Evolutionary conservation across 306 rosid species (phyloP), one percentile per base, ranked within the genome.

Genomic region (Cercis canadensis): DNA sequence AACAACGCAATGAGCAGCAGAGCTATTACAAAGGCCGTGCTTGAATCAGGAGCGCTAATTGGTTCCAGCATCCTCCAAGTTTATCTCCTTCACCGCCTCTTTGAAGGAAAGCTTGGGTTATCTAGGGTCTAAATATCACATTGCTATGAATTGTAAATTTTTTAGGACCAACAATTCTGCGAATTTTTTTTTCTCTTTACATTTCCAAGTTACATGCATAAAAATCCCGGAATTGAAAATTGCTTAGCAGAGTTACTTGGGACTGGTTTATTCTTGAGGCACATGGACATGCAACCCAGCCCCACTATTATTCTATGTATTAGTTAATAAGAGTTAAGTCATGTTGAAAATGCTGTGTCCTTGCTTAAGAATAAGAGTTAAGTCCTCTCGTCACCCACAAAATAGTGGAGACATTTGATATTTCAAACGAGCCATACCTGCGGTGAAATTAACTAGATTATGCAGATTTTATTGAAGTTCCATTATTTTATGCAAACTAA

Each of bases 21-120:
- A 69, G 85, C 92, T 3, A 8, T 90, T 57, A 86, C 87, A 69
- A 87, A 90, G 81, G 92, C 89, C 39, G n/a, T 83, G 36, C 75
- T 87, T 31, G 91, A 85, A 70, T 83, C 90, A 7, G 82, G 82
- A 72, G 87, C 87, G 49, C 84, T 89, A 16, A 52, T 89, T 11
- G 88, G 88, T 60, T 83, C 87, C 33, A 89, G 92, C 16, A 34
- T 49, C 57, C 86, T 87, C 74, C 92, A 89, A 80, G 87, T 89
- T 69, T 83, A 77, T 81, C 89, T 85, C 64, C 89, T 89, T 9
- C 89, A 76, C 13, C 77, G 86, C 63, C 92, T 87, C 33, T 85
- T 87, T 46, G 87, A 87, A 7, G 58, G 78, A 47, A 89, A 85
- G 85, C 71, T 80, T 59, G 73, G 79, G 36, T 5, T 17, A 55